A percentile compares a stretch with the other conserved stretches of the same genome.
phyloP scores from a whole-genome alignment of 805 yeast genomes.

The Starmera dryadoides region DNA sequence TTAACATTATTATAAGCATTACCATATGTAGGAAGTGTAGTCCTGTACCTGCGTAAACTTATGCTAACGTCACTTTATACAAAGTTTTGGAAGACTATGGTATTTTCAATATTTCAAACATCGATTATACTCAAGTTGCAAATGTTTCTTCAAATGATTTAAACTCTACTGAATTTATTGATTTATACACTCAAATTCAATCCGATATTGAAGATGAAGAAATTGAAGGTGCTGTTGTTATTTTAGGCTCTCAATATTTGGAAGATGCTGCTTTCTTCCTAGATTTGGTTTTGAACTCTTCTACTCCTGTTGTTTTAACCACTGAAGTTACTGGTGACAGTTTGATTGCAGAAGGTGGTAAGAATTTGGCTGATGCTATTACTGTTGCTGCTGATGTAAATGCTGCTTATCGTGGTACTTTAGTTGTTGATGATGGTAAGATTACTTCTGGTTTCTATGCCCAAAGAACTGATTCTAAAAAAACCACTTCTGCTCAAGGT shows the following conservation, averaged over 20 bases:
- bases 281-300: conserved; percentile 29
- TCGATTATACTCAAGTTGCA: not conserved
- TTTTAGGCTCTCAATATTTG: conserved; percentile 43
- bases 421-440: conserved; percentile 39
- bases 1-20: conserved; percentile 1
- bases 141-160: conserved; percentile 34
- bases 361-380: conserved; percentile 44
- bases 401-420: conserved; percentile 34
- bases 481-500: conserved; percentile 42
- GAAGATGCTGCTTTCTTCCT: conserved; percentile 46
- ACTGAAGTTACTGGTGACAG: conserved; percentile 47
- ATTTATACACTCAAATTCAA: conserved; percentile 27
- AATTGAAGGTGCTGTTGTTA: conserved; percentile 41
- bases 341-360: conserved; percentile 43
- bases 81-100: not conserved
- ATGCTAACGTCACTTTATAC: not conserved
- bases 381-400: conserved; percentile 34
- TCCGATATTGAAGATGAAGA: conserved; percentile 19
- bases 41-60: too few relatives aligned
- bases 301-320: conserved; percentile 41
- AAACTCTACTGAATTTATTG: conserved; percentile 26
- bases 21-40: too few relatives aligned
- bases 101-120: not conserved
- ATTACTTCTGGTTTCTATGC: conserved; percentile 44
- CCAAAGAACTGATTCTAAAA: conserved; percentile 42